A percentile compares a stretch with the other conserved stretches of the same genome.
phyloP scores from a whole-genome alignment of 2,329 filamentous ascomycete genomes.

The Fusarium secorum region DNA sequence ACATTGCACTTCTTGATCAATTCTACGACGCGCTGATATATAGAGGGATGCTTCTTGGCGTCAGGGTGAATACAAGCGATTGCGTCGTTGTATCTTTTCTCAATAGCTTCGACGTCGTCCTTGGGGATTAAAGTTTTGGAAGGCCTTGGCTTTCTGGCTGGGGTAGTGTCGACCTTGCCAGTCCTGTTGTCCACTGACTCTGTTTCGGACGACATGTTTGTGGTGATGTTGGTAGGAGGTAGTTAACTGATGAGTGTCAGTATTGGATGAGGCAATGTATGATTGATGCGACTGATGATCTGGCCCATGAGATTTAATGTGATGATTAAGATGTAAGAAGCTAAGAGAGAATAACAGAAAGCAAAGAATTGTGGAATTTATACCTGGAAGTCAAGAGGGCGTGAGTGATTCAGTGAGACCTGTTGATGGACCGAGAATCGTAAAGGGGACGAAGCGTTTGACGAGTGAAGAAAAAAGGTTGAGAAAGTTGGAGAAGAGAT shows the following conservation, averaged over 20 bases:
- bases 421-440: too few relatives aligned
- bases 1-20: neutral
- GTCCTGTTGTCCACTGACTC: neutral
- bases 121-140: neutral
- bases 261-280: neutral
- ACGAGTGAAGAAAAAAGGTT: rapidly evolving
- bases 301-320: neutral
- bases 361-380: neutral
- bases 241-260: neutral
- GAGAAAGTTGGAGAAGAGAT: neutral
- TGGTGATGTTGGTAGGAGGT: too few relatives aligned
- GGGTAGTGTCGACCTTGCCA: neutral
- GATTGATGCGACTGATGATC: neutral
- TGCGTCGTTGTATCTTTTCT: neutral
- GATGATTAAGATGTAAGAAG: neutral
- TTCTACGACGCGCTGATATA: neutral
- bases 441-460: neutral
- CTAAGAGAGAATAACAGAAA: neutral
- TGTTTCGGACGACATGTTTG: neutral
- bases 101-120: neutral
- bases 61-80: conserved; percentile 1
- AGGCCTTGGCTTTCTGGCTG: neutral
- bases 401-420: neutral
- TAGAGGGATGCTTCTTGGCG: neutral
- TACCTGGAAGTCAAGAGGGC: neutral